phyloP scores from a whole-genome alignment of 1,284 basidiomycete species.

The Ceraceosorus bombacis region DNA sequence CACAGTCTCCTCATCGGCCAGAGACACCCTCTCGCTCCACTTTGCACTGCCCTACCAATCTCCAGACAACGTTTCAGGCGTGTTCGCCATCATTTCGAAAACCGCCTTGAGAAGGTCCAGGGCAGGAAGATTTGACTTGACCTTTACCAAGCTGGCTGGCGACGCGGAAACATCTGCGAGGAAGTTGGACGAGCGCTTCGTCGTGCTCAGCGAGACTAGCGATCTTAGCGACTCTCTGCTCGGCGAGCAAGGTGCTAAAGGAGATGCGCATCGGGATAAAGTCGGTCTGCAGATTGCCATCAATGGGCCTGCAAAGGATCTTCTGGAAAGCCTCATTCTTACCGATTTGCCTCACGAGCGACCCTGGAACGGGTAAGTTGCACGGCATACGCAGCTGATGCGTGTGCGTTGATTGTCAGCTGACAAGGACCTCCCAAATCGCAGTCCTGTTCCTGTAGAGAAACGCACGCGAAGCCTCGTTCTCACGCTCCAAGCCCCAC shows the following conservation, averaged over 20 bases:
- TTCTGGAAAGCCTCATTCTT: slow-evolving; percentile 38
- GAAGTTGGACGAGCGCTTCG: slow-evolving; percentile 33
- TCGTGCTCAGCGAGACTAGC: slow-evolving; percentile 33
- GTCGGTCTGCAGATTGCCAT: slow-evolving; percentile 35
- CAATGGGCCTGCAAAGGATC: slow-evolving; percentile 22
- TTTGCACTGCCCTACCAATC: slow-evolving; percentile 30
- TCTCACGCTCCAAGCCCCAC: slow-evolving; percentile 35
- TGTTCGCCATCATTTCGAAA: slow-evolving; percentile 45
- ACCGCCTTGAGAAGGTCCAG: slow-evolving; percentile 26
- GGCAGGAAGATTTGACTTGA: slow-evolving; percentile 37
- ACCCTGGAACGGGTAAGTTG: slow-evolving; percentile 17
- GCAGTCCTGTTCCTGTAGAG: slow-evolving; percentile 16
- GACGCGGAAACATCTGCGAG: slow-evolving; percentile 28
- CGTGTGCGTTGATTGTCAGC: neutral
- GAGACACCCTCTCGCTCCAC: slow-evolving; percentile 33
- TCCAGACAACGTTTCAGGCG: slow-evolving; percentile 27
- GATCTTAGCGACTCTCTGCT: slow-evolving; percentile 36
- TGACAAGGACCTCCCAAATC: neutral
- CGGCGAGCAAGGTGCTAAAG: slow-evolving; percentile 37
- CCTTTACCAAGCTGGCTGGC: slow-evolving; percentile 35
- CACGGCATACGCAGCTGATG: neutral
- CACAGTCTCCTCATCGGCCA: slow-evolving; percentile 16
- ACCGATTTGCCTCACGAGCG: slow-evolving; percentile 36
- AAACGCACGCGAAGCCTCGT: slow-evolving; percentile 30
- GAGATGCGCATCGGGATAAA: slow-evolving; percentile 30